phyloP scores from a whole-genome alignment of 139 green algal genomes.

The Marvania coccoides region DNA sequence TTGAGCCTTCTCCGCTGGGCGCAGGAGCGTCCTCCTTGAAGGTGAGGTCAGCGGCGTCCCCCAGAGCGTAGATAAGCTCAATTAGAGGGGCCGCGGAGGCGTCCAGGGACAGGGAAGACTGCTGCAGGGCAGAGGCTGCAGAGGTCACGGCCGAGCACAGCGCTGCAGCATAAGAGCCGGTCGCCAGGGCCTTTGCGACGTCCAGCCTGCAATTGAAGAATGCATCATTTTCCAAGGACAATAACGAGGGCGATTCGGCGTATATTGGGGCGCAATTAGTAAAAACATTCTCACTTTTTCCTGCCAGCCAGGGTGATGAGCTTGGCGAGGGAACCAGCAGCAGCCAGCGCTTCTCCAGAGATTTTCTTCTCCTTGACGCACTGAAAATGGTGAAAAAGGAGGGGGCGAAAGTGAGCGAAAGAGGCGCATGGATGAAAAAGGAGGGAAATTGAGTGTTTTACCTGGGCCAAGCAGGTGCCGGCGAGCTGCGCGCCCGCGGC shows the following conservation, averaged over 20 bases:
- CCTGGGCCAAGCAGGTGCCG: too few relatives aligned
- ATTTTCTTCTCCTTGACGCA: not conserved
- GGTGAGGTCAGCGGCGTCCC: not conserved
- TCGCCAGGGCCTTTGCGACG: not conserved
- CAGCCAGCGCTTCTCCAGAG: not conserved
- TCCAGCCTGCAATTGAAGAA: not conserved
- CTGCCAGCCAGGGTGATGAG: not conserved
- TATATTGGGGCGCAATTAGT: too few relatives aligned
- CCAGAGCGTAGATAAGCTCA: not conserved
- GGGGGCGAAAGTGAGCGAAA: too few relatives aligned
- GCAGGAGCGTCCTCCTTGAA: not conserved
- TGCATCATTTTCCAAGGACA: too few relatives aligned
- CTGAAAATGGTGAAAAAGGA: not conserved
- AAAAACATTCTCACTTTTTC: not conserved
- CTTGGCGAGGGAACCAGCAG: not conserved
- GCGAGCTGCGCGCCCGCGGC: too few relatives aligned
- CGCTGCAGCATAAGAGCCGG: not conserved
- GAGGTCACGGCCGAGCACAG: not conserved
- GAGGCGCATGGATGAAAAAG: too few relatives aligned
- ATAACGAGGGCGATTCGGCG: too few relatives aligned
- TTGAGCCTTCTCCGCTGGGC: too few relatives aligned
- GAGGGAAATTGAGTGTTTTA: too few relatives aligned
- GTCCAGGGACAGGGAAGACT: not conserved
- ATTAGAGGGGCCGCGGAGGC: not conserved
- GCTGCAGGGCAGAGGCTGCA: not conserved